Conservation (phyloP, 2,329 filamentous ascomycete species). For the Trichoderma koningii region DNA sequence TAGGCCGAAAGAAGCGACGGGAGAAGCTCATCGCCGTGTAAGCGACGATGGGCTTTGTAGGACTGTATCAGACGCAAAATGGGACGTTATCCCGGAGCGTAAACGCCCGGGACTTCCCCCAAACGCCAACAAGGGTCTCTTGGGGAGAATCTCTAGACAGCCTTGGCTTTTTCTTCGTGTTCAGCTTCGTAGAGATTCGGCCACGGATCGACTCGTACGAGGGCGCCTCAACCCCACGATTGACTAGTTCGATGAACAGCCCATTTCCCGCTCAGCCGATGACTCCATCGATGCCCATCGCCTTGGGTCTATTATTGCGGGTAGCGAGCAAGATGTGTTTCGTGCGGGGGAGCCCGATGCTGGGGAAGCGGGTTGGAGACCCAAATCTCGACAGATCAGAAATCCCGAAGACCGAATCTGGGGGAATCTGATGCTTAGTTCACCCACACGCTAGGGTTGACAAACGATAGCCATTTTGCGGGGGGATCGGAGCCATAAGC, state of each 20-base stretch:
- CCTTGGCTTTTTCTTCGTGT: conserved; percentile 7
- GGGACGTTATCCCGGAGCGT: neutral
- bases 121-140: neutral
- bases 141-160: neutral
- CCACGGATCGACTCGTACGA: conserved; percentile 19
- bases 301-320: conserved; percentile 23
- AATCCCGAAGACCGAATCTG: conserved; percentile 22
- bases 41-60: too few relatives aligned
- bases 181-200: neutral
- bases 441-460: conserved; percentile 3
- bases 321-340: conserved; percentile 10
- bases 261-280: conserved; percentile 22
- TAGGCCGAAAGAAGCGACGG: neutral
- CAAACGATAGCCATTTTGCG: conserved; percentile 2
- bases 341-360: conserved; percentile 21
- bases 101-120: neutral
- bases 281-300: conserved; percentile 19
- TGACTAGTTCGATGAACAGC: conserved; percentile 20
- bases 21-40: neutral
- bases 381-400: conserved; percentile 3
- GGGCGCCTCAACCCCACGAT: conserved; percentile 18
- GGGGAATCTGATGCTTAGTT: conserved; percentile 25
- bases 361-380: conserved; percentile 21
- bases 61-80: neutral
- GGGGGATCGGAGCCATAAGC: conserved; percentile 15